Evolutionary conservation across 371 early-diverging fungal species (phyloP).

Genomic region (Encephalitozoon intestinalis): DNA sequence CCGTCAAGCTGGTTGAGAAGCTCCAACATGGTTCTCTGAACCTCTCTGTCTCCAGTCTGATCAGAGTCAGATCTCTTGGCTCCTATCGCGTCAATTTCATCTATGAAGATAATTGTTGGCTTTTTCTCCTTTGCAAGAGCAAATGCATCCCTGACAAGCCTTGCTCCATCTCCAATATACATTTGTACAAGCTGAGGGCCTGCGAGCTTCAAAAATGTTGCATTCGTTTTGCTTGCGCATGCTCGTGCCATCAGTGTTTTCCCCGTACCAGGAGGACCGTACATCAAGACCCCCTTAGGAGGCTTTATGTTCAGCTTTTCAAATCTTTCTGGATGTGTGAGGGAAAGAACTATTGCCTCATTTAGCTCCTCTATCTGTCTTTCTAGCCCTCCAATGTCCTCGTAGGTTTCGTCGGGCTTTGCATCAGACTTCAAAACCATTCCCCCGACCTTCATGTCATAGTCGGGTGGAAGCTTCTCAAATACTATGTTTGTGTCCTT

Average conservation of each 20-base stretch:
- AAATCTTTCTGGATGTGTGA: slow-evolving; percentile 90
- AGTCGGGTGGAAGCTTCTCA: slow-evolving; percentile 93
- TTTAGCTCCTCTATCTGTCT: slow-evolving; percentile 96
- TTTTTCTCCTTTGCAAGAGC: slow-evolving; percentile 91
- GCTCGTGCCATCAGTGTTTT: slow-evolving; percentile 92
- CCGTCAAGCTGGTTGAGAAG: slow-evolving; percentile 97
- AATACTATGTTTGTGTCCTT: slow-evolving; percentile 95
- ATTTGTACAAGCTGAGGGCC: slow-evolving; percentile 96
- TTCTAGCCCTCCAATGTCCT: slow-evolving; percentile 93
- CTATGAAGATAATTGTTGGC: slow-evolving; percentile 98
- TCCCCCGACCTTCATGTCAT: slow-evolving; percentile 95
- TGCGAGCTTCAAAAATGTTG: slow-evolving; percentile 85
- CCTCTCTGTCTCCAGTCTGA: slow-evolving; percentile 96
- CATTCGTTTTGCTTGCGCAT: slow-evolving; percentile 89
- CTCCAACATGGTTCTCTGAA: slow-evolving; percentile 98
- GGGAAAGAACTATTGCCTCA: slow-evolving; percentile 92
- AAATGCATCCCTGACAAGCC: slow-evolving; percentile 94
- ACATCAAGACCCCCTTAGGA: slow-evolving; percentile 93
- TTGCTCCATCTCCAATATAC: slow-evolving; percentile 99
- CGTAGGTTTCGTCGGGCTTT: slow-evolving; percentile 95
- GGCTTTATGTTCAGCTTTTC: slow-evolving; percentile 87
- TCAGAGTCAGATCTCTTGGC: slow-evolving; percentile 95
- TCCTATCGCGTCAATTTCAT: slow-evolving; percentile 98
- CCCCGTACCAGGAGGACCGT: slow-evolving; percentile 85
- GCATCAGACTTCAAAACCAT: slow-evolving; percentile 93